Percentiles rank a stretch among this genome's conserved stretches.
Evolutionary conservation across 2,329 filamentous ascomycete genomes (phyloP).

Genomic region (Claviceps sp.): DNA sequence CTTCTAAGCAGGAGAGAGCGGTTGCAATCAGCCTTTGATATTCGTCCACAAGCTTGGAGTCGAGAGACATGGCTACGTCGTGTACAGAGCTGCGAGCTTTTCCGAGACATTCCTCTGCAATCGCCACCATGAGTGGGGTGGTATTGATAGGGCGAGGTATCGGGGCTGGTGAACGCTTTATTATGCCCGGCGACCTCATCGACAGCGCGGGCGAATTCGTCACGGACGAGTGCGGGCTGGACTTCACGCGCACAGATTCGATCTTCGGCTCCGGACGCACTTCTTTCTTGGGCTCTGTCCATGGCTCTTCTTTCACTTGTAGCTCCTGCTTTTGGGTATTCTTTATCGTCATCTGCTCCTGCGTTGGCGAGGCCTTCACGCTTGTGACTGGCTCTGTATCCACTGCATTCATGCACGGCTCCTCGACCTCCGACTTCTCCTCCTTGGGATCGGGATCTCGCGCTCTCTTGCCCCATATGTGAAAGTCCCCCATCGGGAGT

Average conservation of each 20-base stretch:
- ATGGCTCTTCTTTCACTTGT: slow-evolving; percentile 7
- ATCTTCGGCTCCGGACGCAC: slow-evolving; percentile 7
- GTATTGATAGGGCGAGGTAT: slow-evolving; percentile 34
- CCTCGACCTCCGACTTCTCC: slow-evolving; percentile 6
- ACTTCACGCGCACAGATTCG: slow-evolving; percentile 15
- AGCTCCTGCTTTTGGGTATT: slow-evolving; percentile 3
- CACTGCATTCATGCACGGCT: neutral
- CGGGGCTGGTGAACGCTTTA: slow-evolving; percentile 28
- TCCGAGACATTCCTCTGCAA: slow-evolving; percentile 63
- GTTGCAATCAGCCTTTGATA: slow-evolving; percentile 63
- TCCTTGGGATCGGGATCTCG: slow-evolving; percentile 2
- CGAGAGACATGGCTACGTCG: slow-evolving; percentile 25
- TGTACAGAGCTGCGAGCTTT: slow-evolving; percentile 47
- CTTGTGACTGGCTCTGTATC: neutral
- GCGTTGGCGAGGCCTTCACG: slow-evolving; percentile 6
- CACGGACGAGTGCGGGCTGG: slow-evolving; percentile 25
- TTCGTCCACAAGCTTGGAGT: slow-evolving; percentile 36
- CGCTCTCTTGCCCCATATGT: slow-evolving; percentile 8
- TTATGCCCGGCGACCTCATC: slow-evolving; percentile 25
- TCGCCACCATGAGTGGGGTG: slow-evolving; percentile 48
- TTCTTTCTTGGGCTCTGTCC: slow-evolving; percentile 1
- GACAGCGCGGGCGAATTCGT: slow-evolving; percentile 29
- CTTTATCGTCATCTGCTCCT: slow-evolving; percentile 7
- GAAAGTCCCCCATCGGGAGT: slow-evolving; percentile 11
- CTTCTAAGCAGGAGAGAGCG: slow-evolving; percentile 58